Evolutionary conservation across 805 yeast genomes (phyloP).

Genomic region (Pichia occidentalis): DNA sequence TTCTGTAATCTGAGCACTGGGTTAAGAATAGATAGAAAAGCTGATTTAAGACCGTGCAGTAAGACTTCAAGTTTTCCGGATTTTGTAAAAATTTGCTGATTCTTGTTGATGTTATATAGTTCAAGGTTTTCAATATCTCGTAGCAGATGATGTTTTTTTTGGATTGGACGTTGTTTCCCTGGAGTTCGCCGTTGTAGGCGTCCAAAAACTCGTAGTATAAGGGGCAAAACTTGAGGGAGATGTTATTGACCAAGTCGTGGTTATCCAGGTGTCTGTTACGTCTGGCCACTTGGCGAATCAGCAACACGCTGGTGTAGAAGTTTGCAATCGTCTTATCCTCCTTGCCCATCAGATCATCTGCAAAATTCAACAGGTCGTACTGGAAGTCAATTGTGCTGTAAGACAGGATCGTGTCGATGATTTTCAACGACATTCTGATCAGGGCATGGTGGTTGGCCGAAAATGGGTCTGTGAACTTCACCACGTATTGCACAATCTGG

Average conservation of each 20-base stretch:
- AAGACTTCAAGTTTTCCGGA: constrained; percentile 4
- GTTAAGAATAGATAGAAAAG: constrained; percentile 1
- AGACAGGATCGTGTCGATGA: constrained; percentile 47
- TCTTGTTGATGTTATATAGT: constrained; percentile 67
- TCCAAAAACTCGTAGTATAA: constrained; percentile 21
- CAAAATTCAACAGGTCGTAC: constrained; percentile 41
- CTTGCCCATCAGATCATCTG: constrained; percentile 38
- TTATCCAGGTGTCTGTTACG: constrained; percentile 60
- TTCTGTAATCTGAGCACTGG: background rate
- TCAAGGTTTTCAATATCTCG: constrained; percentile 66
- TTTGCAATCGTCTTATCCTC: constrained; percentile 35
- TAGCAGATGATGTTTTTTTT: constrained; percentile 28
- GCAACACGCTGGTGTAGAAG: constrained; percentile 59
- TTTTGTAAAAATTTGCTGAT: constrained; percentile 49
- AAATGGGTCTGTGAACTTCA: constrained; percentile 6
- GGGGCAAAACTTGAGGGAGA: constrained; percentile 58
- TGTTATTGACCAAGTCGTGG: constrained; percentile 45
- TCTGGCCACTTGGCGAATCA: constrained; percentile 64
- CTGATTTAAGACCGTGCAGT: background rate
- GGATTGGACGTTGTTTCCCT: background rate
- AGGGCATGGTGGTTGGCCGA: background rate
- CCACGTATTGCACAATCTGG: constrained; percentile 2
- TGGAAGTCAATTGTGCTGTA: constrained; percentile 42
- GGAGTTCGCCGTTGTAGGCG: constrained; percentile 2
- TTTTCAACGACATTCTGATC: constrained; percentile 31